Evolutionary conservation across 2,329 filamentous ascomycete species (phyloP).

Genomic region (Raffaelea ambrosiae): DNA sequence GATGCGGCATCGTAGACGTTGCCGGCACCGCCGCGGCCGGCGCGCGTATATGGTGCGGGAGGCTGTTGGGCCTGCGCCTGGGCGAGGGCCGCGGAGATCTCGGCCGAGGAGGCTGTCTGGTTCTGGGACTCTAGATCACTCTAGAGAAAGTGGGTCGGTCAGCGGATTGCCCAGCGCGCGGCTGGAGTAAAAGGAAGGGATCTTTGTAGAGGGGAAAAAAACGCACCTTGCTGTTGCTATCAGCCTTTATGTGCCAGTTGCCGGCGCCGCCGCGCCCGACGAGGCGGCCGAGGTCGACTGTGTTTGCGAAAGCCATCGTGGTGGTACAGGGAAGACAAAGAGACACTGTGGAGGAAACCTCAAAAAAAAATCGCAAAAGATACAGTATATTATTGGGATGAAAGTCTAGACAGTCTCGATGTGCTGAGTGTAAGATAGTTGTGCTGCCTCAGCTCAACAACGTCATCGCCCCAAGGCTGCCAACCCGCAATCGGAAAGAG

Average conservation of each 20-base stretch:
- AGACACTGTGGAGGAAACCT: background rate
- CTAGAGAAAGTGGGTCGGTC: background rate
- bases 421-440: no score
- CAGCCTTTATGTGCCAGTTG: slow-evolving; percentile 48
- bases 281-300: slow-evolving; percentile 37
- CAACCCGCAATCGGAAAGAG: no score
- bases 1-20: slow-evolving; percentile 41
- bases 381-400: no score
- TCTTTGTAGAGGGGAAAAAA: background rate
- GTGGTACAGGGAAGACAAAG: background rate
- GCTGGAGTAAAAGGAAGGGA: no score
- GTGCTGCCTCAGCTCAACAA: no score
- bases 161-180: no score
- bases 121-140: background rate
- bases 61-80: slow-evolving; percentile 11
- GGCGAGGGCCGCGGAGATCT: background rate
- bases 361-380: no score
- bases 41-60: slow-evolving; percentile 25
- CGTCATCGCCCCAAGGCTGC: no score
- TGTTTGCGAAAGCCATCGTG: background rate
- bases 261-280: slow-evolving; percentile 56
- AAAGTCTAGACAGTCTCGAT: no score
- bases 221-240: slow-evolving; percentile 30
- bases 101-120: background rate
- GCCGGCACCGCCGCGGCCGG: slow-evolving; percentile 53